Base-by-base conservation (phyloP, 192 early-diverging fungal genomes). In the Chytriomyces hyalinus region DNA sequence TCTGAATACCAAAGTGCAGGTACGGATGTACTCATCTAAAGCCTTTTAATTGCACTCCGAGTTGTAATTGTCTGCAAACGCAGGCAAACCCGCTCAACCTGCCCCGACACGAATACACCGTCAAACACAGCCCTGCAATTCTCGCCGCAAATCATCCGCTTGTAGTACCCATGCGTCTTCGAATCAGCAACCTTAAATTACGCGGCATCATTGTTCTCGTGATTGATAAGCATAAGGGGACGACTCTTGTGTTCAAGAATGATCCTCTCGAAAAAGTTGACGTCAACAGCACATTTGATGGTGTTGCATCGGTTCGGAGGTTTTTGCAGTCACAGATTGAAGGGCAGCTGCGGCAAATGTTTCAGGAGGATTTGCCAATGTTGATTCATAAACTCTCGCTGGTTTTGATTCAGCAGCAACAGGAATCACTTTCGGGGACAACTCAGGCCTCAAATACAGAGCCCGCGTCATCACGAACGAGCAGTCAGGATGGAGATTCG, bases 281-380 rank as follows among this genome's bases (percentile, higher is more conserved):
- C 65, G 95, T 99, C 50, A 93, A 92, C 70, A 97, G 95, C n/a
- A 97, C 98, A 1, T 99, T 99, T 80, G 98, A 99, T 75, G 90
- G 92, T 76, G 91, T 98, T 47, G 90, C 94, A 20, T 92, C 90
- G 48, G 93, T 99, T 51, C 88, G 94, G 57, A 80, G 90, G 4
- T 94, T 97, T 82, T 80, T 99, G 51, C 96, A 98, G 84, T 80
- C 84, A 8, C 92, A 95, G 70, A 99, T 99, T 61, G 96, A 98
- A 78, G 89, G 90, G 9, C 92, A 94, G 66, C 80, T 99, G 65
- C 78, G 95, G 13, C 92, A 91, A 68, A 68, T n/a, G 67, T 47
- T 47, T 15, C 72, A 75, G 73, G 96, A 98, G 36, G 95, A 98
- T 79, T 78, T 99, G 65, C 98, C 98, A 0, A 84, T 91, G 46